Conservation (phyloP, 768 basidiomycete species). For the Suillus weaverae region DNA sequence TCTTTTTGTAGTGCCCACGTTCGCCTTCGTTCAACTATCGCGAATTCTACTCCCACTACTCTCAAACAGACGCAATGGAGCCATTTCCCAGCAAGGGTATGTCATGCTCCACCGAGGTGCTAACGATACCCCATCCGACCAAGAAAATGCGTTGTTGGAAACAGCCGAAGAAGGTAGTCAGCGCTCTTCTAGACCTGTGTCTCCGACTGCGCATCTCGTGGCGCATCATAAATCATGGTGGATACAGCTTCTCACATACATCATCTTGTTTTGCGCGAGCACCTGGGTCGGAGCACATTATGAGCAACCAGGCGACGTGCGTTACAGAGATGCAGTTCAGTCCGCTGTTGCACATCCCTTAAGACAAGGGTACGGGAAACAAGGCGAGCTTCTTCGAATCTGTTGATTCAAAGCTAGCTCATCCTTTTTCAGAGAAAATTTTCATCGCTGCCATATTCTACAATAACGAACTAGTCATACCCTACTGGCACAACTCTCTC, state of each 20-base stretch:
- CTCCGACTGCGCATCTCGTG: neutral
- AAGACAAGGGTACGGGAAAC: constrained; percentile 6
- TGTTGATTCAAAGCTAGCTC: neutral
- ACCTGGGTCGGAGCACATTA: constrained; percentile 1
- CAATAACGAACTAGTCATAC: constrained; percentile 38
- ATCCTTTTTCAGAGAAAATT: constrained; percentile 24
- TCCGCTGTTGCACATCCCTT: constrained; percentile 5
- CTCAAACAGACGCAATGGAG: neutral
- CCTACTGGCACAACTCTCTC: constrained; percentile 40
- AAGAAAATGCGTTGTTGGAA: neutral
- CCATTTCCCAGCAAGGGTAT: neutral
- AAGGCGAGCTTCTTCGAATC: constrained; percentile 5
- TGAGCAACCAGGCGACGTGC: constrained; percentile 12
- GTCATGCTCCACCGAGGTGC: neutral
- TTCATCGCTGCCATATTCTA: constrained; percentile 44
- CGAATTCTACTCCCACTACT: constrained; percentile 1
- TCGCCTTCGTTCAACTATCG: constrained; percentile 2
- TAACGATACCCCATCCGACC: neutral
- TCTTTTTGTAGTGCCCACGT: constrained; percentile 7
- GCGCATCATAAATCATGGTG: constrained; percentile 1
- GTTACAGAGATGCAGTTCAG: constrained; percentile 5
- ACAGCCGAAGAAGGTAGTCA: neutral
- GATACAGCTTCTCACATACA: constrained; percentile 2
- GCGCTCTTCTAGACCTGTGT: constrained; percentile 1
- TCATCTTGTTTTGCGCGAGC: neutral